Percentiles rank a stretch among this genome's conserved stretches.
These are phyloP conservation scores for Fraxinus albicans DNA, from an alignment of 305 asterid species.

Conservation along the genomic window DNA sequence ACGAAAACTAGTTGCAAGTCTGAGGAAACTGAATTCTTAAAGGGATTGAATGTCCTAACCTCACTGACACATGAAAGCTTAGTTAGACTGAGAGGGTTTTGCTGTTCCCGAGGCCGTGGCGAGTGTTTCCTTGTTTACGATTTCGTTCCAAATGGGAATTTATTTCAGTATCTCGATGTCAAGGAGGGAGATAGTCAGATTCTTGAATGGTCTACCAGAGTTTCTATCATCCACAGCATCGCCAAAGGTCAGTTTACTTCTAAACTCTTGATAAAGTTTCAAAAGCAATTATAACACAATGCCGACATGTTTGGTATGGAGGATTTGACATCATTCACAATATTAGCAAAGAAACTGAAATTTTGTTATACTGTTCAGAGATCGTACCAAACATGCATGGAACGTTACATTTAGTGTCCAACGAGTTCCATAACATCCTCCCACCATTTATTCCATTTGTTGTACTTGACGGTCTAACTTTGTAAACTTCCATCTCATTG, in stretches of 20 bases:
- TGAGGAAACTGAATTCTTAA: constrained; percentile 82
- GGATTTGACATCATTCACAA: background rate
- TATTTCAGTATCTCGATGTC: constrained; percentile 59
- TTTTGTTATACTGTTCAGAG: background rate
- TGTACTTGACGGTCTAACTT: background rate
- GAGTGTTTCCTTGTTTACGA: constrained; percentile 88
- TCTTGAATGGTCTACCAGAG: constrained; percentile 81
- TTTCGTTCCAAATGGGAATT: constrained; percentile 63
- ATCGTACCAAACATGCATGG: background rate
- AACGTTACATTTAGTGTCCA: background rate
- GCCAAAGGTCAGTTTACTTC: constrained; percentile 63
- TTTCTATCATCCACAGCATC: constrained; percentile 64
- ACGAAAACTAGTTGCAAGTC: constrained; percentile 83
- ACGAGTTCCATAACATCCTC: background rate
- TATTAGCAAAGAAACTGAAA: background rate
- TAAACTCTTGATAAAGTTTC: background rate
- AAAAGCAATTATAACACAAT: background rate
- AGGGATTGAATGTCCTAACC: constrained; percentile 57
- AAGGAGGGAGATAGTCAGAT: constrained; percentile 53
- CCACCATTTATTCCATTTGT: background rate
- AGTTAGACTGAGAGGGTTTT: constrained; percentile 75
- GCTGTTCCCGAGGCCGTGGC: constrained; percentile 79
- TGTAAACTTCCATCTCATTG: background rate
- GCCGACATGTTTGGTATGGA: background rate
- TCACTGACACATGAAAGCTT: constrained; percentile 75